Conservation (phyloP, 176 grass and related monocot species). For the Juncus effusus region DNA sequence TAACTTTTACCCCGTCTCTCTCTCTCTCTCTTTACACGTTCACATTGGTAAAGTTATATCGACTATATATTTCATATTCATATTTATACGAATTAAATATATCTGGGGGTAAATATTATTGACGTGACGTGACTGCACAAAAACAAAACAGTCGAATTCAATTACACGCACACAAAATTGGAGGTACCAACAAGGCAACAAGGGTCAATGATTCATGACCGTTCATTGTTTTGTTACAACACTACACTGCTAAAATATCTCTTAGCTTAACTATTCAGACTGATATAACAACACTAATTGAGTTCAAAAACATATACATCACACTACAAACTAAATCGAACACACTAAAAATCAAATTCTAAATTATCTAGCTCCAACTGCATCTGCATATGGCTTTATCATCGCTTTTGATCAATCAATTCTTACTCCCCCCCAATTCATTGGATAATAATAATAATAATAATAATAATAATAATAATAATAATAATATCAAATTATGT, state of each 20-base stretch:
- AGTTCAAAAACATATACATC: conserved; percentile 32
- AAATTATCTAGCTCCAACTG: conserved; percentile 10
- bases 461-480: conserved; percentile 7
- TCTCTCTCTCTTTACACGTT: not conserved
- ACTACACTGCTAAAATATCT: conserved; percentile 15
- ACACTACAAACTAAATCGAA: conserved; percentile 22
- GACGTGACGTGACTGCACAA: not conserved
- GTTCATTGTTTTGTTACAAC: not conserved
- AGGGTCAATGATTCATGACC: conserved; percentile 21
- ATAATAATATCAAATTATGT: conserved; percentile 31
- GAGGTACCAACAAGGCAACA: not conserved
- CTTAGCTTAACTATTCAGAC: conserved; percentile 1
- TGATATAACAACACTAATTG: conserved; percentile 19
- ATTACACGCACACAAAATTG: conserved; percentile 10
- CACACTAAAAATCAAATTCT: conserved; percentile 11
- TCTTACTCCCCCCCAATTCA: conserved; percentile 12
- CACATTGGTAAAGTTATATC: conserved; percentile 1
- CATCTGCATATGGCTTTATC: conserved; percentile 11
- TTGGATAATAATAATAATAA: conserved; percentile 2
- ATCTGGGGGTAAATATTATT: not conserved
- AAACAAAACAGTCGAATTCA: conserved; percentile 5
- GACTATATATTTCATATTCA: conserved; percentile 11
- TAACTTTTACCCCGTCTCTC: not conserved
- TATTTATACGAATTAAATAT: no score
- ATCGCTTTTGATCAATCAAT: not conserved